These are phyloP conservation scores for Phytopythium ostracodes DNA, from an alignment of 352 stramenopile species.

Conservation along the genomic window DNA sequence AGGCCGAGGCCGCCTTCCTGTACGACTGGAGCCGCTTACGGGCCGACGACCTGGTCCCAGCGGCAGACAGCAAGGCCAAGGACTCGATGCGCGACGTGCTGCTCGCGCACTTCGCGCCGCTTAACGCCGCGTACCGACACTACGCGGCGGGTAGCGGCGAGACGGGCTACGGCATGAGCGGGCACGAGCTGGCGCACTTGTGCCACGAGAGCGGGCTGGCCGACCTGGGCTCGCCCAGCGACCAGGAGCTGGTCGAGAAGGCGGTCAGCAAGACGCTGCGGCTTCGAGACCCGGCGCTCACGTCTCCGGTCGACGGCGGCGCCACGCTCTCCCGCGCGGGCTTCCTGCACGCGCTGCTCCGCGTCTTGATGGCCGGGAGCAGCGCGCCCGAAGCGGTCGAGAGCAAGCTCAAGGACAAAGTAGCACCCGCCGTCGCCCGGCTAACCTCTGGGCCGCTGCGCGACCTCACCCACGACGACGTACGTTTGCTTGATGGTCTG, in stretches of 20 bases:
- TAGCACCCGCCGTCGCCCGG: conserved; percentile 48
- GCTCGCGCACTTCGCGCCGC: conserved; percentile 36
- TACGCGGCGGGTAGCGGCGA: conserved; percentile 69
- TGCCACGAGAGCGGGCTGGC: conserved; percentile 61
- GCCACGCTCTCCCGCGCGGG: conserved; percentile 56
- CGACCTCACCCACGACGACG: conserved; percentile 72
- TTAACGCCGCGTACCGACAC: conserved; percentile 74
- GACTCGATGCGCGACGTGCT: conserved; percentile 56
- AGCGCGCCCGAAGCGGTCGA: conserved; percentile 33
- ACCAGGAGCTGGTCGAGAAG: conserved; percentile 39
- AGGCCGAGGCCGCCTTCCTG: conserved; percentile 75
- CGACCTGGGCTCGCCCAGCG: conserved; percentile 30
- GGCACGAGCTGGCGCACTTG: conserved; percentile 65
- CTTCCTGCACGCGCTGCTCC: conserved; percentile 64
- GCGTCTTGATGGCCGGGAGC: conserved; percentile 23
- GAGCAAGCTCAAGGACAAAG: conserved; percentile 28
- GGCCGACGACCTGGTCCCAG: conserved; percentile 41
- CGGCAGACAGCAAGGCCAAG: conserved; percentile 37
- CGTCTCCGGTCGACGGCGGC: conserved; percentile 45
- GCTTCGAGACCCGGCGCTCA: conserved; percentile 31
- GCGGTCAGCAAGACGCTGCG: conserved; percentile 8
- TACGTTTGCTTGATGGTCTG: conserved; percentile 15
- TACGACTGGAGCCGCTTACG: conserved; percentile 67
- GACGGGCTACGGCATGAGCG: conserved; percentile 60
- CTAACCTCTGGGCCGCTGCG: conserved; percentile 69